A percentile compares a stretch with the other conserved stretches of the same genome.
Conservation (phyloP, 106 monocot species). For the Dendrobium officinale region DNA sequence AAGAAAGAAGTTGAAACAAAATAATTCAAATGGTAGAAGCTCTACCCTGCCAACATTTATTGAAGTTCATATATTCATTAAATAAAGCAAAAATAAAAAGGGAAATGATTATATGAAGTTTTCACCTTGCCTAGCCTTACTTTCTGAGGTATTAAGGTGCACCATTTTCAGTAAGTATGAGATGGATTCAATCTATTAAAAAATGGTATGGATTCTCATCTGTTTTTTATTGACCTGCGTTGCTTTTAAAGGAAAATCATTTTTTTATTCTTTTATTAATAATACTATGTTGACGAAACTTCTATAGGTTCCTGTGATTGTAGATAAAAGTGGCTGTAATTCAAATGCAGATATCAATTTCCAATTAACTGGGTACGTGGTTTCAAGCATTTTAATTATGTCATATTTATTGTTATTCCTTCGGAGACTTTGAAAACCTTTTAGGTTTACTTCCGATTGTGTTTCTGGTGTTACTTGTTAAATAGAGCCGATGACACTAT, state of each 20-base stretch:
- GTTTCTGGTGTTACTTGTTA: background rate
- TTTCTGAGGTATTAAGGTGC: background rate
- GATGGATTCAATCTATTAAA: background rate
- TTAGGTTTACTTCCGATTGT: conserved; percentile 10
- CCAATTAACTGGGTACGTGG: conserved; percentile 74
- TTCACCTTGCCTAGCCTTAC: background rate
- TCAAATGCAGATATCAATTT: conserved; percentile 94
- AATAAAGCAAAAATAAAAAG: background rate
- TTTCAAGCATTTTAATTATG: background rate
- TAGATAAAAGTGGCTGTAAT: conserved; percentile 90
- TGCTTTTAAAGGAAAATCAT: background rate
- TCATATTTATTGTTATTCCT: conserved; percentile 7
- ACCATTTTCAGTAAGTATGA: background rate
- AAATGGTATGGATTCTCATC: background rate
- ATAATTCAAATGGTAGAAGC: background rate
- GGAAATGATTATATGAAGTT: background rate
- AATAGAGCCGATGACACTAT: background rate
- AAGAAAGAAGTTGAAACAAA: background rate
- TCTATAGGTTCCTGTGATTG: conserved; percentile 66
- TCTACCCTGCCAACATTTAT: background rate
- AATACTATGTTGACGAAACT: background rate
- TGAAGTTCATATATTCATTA: background rate
- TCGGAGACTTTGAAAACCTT: background rate
- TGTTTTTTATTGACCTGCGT: background rate
- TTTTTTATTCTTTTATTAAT: background rate